Conservation (phyloP, 164 flowering plant species). For the Kalanchoe fedtschenkoi region DNA sequence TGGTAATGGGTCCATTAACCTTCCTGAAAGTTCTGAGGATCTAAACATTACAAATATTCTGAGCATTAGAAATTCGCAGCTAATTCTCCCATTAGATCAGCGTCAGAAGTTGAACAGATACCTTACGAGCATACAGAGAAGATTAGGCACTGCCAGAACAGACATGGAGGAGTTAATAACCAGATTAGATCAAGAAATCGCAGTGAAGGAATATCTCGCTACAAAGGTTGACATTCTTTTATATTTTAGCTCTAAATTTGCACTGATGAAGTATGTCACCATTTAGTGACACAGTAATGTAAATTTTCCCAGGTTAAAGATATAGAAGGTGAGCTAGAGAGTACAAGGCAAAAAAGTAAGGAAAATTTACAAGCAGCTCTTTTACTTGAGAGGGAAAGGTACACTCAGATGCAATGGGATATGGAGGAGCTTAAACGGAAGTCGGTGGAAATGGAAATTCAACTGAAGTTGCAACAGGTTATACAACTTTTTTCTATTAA, state of each 20-base stretch:
- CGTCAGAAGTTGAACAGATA: slow-evolving; percentile 71
- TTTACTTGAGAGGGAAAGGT: slow-evolving; percentile 72
- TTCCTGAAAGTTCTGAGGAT: slow-evolving; percentile 36
- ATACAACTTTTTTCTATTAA: neutral
- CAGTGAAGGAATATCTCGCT: slow-evolving; percentile 83
- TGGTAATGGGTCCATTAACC: slow-evolving; percentile 40
- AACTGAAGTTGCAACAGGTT: slow-evolving; percentile 67
- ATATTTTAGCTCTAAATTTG: neutral
- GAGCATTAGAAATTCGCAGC: slow-evolving; percentile 25
- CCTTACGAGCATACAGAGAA: slow-evolving; percentile 59
- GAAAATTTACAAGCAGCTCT: slow-evolving; percentile 89
- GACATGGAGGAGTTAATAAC: slow-evolving; percentile 95
- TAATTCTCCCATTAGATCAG: slow-evolving; percentile 74
- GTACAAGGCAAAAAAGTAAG: slow-evolving; percentile 66
- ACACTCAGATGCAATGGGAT: slow-evolving; percentile 96
- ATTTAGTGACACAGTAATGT: neutral
- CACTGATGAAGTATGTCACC: neutral
- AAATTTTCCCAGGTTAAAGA: slow-evolving; percentile 65
- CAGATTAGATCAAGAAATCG: slow-evolving; percentile 86
- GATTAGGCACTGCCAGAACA: slow-evolving; percentile 74
- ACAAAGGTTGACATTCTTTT: slow-evolving; percentile 39
- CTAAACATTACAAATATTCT: slow-evolving; percentile 20
- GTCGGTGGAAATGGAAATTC: slow-evolving; percentile 72
- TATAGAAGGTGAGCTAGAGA: slow-evolving; percentile 92
- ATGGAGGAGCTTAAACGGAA: slow-evolving; percentile 91